These are phyloP conservation scores for Fusarium proliferatum DNA, from an alignment of 2,329 filamentous ascomycete species.

Conservation along the genomic window DNA sequence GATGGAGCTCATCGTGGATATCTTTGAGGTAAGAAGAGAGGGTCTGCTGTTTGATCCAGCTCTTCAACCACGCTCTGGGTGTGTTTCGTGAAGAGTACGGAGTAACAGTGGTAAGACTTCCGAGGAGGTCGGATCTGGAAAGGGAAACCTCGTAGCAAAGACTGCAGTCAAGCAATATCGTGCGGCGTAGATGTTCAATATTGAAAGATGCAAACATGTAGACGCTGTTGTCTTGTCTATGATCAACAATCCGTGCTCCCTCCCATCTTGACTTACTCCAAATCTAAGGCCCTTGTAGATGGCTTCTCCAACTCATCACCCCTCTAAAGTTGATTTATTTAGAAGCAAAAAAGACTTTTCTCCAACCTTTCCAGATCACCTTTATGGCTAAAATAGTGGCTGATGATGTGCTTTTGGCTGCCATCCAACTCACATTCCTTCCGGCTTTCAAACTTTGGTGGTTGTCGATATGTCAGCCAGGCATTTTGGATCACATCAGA, in stretches of 20 bases:
- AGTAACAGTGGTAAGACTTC: conserved; percentile 1
- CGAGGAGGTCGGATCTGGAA: conserved; percentile 9
- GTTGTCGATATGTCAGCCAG: not conserved
- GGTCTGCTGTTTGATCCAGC: conserved; percentile 28
- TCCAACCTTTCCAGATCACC: conserved; percentile 16
- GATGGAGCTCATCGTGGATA: conserved; percentile 35
- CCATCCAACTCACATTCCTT: conserved; percentile 13
- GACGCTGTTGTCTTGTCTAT: not conserved
- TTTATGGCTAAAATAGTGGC: conserved; percentile 12
- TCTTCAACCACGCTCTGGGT: conserved; percentile 37
- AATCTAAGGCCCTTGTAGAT: conserved; percentile 11
- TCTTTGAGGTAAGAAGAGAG: conserved; percentile 30
- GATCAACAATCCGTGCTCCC: conserved; percentile 21
- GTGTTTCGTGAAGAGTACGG: not conserved
- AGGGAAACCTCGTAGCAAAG: conserved; percentile 21
- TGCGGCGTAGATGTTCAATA: not conserved
- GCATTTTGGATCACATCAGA: not conserved
- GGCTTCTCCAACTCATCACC: conserved; percentile 28
- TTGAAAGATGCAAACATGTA: not conserved
- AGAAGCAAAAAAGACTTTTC: conserved; percentile 13
- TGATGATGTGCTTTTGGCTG: conserved; percentile 25
- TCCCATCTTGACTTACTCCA: conserved; percentile 25
- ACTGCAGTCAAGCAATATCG: conserved; percentile 4
- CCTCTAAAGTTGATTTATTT: not conserved
- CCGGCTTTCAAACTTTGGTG: not conserved